phyloP scores from a whole-genome alignment of 73 alveolate species.

The Halteria grandinella region DNA sequence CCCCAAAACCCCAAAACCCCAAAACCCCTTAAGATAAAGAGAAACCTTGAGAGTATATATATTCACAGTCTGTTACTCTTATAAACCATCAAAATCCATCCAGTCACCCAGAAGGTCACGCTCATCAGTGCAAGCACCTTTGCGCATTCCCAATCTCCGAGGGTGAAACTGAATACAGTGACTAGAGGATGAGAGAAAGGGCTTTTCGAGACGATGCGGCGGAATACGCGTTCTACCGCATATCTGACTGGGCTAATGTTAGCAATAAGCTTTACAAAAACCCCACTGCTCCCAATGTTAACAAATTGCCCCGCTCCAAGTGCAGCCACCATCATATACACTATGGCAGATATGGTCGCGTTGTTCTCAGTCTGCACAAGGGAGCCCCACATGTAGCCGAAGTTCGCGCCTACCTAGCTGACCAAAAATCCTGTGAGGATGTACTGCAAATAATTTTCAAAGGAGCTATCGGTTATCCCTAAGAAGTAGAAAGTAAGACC shows the following conservation, averaged over 20 bases:
- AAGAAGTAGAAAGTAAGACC: slow-evolving; percentile 1
- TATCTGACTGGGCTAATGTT: slow-evolving; percentile 45
- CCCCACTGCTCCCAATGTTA: not conserved
- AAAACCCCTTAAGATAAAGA: no score
- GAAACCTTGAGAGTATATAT: no score
- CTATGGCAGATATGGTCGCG: slow-evolving; percentile 17
- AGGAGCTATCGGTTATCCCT: slow-evolving; percentile 22
- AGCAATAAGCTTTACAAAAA: not conserved
- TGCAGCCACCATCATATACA: not conserved
- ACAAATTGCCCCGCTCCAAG: slow-evolving; percentile 46
- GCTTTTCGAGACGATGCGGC: slow-evolving; percentile 37
- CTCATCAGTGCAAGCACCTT: not conserved
- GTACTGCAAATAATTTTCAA: not conserved
- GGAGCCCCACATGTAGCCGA: slow-evolving; percentile 47
- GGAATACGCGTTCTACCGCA: slow-evolving; percentile 31
- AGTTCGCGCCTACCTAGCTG: slow-evolving; percentile 24
- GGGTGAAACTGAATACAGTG: slow-evolving; percentile 10
- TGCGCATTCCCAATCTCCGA: slow-evolving; percentile 12
- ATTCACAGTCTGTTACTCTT: slow-evolving; percentile 10
- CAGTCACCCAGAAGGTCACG: slow-evolving; percentile 3
- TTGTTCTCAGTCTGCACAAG: slow-evolving; percentile 9
- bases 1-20: no score
- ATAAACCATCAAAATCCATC: not conserved
- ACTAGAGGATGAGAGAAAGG: not conserved
- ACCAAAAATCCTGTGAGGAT: slow-evolving; percentile 2